A percentile compares a stretch with the other conserved stretches of the same genome.
These are phyloP conservation scores for Vachellia pachyceras DNA, from an alignment of 306 rosid species.

Conservation along the genomic window DNA sequence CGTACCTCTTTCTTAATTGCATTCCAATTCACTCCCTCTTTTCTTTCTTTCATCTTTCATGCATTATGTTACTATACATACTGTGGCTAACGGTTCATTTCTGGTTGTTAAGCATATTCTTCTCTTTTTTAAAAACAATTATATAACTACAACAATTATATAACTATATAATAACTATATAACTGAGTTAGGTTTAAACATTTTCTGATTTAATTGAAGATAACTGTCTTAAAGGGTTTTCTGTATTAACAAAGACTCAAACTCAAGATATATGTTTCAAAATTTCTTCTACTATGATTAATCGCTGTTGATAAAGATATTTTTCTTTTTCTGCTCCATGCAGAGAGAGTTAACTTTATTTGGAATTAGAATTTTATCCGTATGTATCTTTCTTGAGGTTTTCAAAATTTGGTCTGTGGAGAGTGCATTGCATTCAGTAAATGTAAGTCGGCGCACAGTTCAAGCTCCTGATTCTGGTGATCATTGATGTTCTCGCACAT, in stretches of 20 bases:
- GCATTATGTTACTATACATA: neutral
- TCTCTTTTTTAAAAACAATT: neutral
- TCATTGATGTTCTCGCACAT: neutral
- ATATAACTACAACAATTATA: too few relatives aligned
- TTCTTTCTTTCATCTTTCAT: neutral
- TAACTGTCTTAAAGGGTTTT: too few relatives aligned
- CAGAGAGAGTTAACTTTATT: neutral
- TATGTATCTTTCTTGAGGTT: constrained; percentile 5
- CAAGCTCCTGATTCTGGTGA: neutral
- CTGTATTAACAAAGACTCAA: too few relatives aligned
- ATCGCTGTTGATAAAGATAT: too few relatives aligned
- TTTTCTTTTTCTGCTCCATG: neutral
- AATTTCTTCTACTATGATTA: too few relatives aligned
- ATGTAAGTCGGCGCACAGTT: neutral
- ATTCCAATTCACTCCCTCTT: constrained; percentile 1
- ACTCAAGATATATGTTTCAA: too few relatives aligned
- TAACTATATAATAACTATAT: too few relatives aligned
- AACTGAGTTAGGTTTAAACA: neutral
- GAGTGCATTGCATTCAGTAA: neutral
- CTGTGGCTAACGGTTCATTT: neutral
- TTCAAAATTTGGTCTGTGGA: neutral
- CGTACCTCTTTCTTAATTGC: neutral
- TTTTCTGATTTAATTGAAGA: too few relatives aligned
- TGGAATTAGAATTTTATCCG: neutral
- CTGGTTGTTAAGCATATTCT: neutral